Percentiles rank a stretch among this genome's conserved stretches.
phyloP scores from a whole-genome alignment of 2,329 filamentous ascomycete genomes.

The Lecanicillium sp. region DNA sequence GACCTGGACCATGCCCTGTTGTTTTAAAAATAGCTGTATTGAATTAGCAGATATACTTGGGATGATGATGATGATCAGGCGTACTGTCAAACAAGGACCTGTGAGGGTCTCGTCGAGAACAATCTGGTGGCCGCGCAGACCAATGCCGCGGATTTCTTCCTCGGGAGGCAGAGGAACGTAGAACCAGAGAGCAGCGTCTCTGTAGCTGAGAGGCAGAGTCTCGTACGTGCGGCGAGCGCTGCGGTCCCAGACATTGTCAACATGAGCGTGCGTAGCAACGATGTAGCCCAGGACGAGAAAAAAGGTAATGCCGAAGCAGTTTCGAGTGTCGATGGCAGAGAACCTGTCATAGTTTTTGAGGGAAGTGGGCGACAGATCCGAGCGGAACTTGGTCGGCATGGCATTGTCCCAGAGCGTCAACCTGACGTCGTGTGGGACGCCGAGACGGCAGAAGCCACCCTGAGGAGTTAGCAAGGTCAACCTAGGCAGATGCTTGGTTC shows the following conservation, averaged over 20 bases:
- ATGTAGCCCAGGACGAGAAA: conserved; percentile 3
- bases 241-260: background rate
- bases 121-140: background rate
- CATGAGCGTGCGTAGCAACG: conserved; percentile 4
- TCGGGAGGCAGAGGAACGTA: conserved; percentile 4
- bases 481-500: background rate
- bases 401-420: conserved; percentile 1
- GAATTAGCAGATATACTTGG: background rate
- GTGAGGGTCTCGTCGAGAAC: background rate
- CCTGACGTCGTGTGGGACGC: background rate
- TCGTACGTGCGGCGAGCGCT: conserved; percentile 4
- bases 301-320: conserved; percentile 9
- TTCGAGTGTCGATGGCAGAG: background rate
- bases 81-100: conserved; percentile 5
- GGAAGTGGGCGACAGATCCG: no score
- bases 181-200: conserved; percentile 1
- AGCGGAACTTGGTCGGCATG: background rate
- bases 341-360: background rate
- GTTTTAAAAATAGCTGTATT: conserved; percentile 2
- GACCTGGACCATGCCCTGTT: conserved; percentile 3
- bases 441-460: conserved; percentile 5
- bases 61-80: no score
- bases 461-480: background rate
- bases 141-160: conserved; percentile 1
- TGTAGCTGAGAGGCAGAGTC: background rate